Evolutionary conservation across 2,329 filamentous ascomycete species (phyloP).

Genomic region (Sclerotinia nivalis): DNA sequence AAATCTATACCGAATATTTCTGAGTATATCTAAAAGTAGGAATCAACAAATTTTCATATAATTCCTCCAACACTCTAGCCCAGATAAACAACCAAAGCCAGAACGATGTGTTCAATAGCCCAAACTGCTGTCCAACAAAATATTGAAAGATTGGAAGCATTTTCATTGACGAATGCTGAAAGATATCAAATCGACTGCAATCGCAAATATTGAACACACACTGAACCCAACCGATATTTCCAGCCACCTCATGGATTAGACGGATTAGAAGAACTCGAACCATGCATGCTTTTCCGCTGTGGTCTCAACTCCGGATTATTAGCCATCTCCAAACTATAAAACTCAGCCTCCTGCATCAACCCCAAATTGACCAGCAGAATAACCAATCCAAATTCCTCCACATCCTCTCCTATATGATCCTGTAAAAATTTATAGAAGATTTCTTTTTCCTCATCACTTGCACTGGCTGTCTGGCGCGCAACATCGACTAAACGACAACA

Average conservation of each 20-base stretch:
- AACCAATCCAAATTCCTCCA: background rate
- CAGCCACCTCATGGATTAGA: background rate
- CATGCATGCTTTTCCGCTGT: background rate
- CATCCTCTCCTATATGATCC: background rate
- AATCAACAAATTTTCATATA: background rate
- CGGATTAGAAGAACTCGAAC: background rate
- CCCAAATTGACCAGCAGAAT: background rate
- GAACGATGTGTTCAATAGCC: too few species aligned
- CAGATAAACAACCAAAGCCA: too few species aligned
- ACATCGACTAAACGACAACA: constrained; percentile 27
- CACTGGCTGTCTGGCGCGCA: constrained; percentile 14
- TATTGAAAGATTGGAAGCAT: too few species aligned
- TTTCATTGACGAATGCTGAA: too few species aligned
- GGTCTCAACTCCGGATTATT: background rate
- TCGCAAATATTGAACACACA: too few species aligned
- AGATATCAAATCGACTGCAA: too few species aligned
- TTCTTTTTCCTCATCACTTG: background rate
- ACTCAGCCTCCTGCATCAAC: constrained; percentile 1
- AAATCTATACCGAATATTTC: too few species aligned
- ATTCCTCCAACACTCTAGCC: too few species aligned
- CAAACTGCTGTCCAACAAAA: too few species aligned
- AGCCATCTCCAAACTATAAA: constrained; percentile 1
- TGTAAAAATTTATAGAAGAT: background rate
- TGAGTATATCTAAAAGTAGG: too few species aligned
- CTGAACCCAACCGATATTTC: background rate